A percentile compares a stretch with the other conserved stretches of the same genome.
Conservation (phyloP, 352 stramenopile genomes). For the Phytophthora litchii region DNA sequence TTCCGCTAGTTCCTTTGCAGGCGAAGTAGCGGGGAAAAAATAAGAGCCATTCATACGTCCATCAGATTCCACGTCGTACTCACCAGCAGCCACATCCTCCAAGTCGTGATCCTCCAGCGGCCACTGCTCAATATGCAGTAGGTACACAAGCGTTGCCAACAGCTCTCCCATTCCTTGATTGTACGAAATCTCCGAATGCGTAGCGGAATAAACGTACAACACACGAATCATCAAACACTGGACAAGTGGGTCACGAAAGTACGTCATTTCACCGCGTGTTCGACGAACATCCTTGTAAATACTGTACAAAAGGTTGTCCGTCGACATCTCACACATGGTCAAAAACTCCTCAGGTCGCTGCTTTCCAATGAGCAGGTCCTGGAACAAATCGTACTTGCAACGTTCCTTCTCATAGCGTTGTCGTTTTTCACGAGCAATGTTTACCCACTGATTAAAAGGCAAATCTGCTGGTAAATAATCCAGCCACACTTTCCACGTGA, state of each 20-base stretch:
- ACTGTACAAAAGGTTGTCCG: conserved; percentile 60
- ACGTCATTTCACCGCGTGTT: conserved; percentile 64
- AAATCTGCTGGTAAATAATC: conserved; percentile 52
- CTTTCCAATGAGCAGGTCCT: conserved; percentile 27
- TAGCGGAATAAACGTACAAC: conserved; percentile 72
- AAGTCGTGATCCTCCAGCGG: conserved; percentile 23
- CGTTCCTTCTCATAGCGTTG: conserved; percentile 48
- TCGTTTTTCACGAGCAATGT: conserved; percentile 41
- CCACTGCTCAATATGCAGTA: conserved; percentile 77
- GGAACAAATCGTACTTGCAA: conserved; percentile 41
- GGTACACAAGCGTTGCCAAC: conserved; percentile 72
- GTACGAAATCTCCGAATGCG: conserved; percentile 74
- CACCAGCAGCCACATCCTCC: conserved; percentile 21
- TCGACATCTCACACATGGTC: conserved; percentile 49
- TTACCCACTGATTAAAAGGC: conserved; percentile 55
- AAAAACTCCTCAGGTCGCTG: conserved; percentile 54
- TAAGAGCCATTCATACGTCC: conserved; percentile 23
- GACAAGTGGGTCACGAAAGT: conserved; percentile 52
- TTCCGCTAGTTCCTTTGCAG: conserved; percentile 18
- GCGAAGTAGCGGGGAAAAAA: conserved; percentile 22
- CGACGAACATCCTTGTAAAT: conserved; percentile 80
- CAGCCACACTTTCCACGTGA: conserved; percentile 80
- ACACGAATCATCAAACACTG: conserved; percentile 70
- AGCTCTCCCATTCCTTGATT: conserved; percentile 85
- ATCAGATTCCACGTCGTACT: conserved; percentile 13